Conservation (phyloP, 176 grass and related monocot species). For the Poa pratensis region DNA sequence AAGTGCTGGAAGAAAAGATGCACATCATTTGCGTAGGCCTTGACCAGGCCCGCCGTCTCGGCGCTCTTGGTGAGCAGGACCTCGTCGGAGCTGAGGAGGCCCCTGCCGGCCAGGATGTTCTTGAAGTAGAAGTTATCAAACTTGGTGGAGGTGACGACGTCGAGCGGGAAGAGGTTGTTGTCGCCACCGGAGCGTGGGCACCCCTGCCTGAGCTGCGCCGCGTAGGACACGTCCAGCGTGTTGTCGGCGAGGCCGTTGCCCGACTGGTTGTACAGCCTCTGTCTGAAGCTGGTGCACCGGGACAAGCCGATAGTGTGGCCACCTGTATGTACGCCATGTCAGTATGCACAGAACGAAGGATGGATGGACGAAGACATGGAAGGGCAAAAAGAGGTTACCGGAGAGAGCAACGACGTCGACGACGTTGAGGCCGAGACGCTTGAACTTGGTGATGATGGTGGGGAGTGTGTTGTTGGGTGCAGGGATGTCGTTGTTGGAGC, state of each 20-base stretch:
- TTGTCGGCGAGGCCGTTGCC: slow-evolving; percentile 47
- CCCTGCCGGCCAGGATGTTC: slow-evolving; percentile 49
- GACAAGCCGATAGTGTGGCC: slow-evolving; percentile 53
- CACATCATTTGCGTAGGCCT: slow-evolving; percentile 21
- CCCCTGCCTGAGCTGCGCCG: slow-evolving; percentile 26
- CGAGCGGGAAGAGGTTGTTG: slow-evolving; percentile 45
- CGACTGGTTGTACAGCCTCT: slow-evolving; percentile 51
- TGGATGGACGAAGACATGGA: too few species aligned
- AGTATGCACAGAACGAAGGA: too few species aligned
- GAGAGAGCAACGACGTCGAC: slow-evolving; percentile 80
- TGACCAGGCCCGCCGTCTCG: slow-evolving; percentile 37
- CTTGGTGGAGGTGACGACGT: slow-evolving; percentile 41
- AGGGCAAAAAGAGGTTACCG: slow-evolving; percentile 1
- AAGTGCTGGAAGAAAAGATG: slow-evolving; percentile 49
- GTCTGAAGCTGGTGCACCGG: slow-evolving; percentile 51
- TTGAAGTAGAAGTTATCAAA: slow-evolving; percentile 65
- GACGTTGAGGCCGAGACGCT: slow-evolving; percentile 18
- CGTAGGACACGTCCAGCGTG: slow-evolving; percentile 39
- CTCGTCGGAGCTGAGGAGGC: slow-evolving; percentile 59
- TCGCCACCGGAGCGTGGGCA: slow-evolving; percentile 51
- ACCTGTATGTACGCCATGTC: too few species aligned
- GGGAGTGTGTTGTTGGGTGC: slow-evolving; percentile 13
- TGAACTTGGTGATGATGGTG: slow-evolving; percentile 32
- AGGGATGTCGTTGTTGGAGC: slow-evolving; percentile 29
- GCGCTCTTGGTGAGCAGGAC: slow-evolving; percentile 42